Conservation (phyloP, 116 monocot species). For the Iris pallida region DNA sequence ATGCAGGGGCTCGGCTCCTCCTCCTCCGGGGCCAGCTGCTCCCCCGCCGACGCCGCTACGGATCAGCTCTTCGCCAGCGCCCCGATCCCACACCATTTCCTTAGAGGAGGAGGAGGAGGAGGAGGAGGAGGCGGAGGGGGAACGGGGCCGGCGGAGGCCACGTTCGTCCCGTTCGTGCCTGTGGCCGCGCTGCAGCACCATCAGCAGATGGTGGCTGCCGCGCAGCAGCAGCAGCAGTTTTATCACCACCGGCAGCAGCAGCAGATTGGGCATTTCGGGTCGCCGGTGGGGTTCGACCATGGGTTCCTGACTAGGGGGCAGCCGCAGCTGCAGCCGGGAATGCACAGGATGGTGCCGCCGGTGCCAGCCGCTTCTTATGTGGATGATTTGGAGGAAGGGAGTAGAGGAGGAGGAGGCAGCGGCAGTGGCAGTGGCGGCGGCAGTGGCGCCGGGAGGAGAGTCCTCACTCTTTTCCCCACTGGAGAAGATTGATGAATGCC, state of each 20-base stretch:
- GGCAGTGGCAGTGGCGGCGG: neutral
- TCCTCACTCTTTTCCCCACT: constrained; percentile 23
- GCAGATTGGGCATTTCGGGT: constrained; percentile 17
- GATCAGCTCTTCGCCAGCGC: constrained; percentile 46
- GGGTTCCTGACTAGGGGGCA: constrained; percentile 5
- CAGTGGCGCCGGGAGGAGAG: constrained; percentile 10
- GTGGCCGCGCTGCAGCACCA: constrained; percentile 20
- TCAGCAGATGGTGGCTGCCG: constrained; percentile 17
- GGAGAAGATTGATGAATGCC: constrained; percentile 16
- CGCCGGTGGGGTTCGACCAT: constrained; percentile 5
- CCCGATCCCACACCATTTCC: constrained; percentile 42
- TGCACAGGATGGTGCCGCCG: constrained; percentile 6
- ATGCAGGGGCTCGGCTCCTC: constrained; percentile 18
- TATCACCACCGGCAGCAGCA: constrained; percentile 17
- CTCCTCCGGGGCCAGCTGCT: neutral
- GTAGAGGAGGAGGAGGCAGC: neutral
- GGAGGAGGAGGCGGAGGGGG: neutral
- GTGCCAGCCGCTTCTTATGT: constrained; percentile 1
- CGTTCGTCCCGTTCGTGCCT: constrained; percentile 7
- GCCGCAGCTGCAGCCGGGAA: neutral
- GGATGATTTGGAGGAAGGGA: constrained; percentile 18
- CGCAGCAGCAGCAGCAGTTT: constrained; percentile 21
- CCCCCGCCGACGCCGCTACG: constrained; percentile 33
- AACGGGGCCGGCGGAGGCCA: neutral
- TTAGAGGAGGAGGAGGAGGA: constrained; percentile 7